These are phyloP conservation scores for Fusarium sacchari DNA, from an alignment of 2,329 filamentous ascomycete species.

Conservation along the genomic window DNA sequence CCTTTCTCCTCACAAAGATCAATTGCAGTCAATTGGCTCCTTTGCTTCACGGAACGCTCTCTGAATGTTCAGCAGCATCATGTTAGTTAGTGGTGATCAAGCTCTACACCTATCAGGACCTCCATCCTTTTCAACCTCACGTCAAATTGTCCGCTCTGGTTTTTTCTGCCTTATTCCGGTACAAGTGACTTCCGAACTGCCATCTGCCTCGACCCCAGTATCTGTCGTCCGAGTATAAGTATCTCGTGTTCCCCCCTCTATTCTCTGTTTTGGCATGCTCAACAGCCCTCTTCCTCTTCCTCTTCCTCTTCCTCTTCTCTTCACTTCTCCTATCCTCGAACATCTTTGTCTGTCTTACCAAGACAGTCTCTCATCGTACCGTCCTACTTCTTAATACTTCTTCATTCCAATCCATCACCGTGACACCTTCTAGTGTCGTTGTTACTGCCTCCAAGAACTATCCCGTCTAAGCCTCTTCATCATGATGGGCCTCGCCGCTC, in stretches of 20 bases:
- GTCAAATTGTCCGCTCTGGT: not conserved
- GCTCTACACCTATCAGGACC: not conserved
- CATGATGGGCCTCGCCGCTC: not conserved
- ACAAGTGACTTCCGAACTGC: slow-evolving; percentile 10
- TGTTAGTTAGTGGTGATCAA: not conserved
- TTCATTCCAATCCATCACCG: not conserved
- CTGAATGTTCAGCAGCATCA: not conserved
- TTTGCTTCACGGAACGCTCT: not conserved
- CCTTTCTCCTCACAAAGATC: not conserved
- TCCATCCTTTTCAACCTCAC: not conserved
- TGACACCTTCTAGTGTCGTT: not conserved
- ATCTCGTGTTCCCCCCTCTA: slow-evolving; percentile 30
- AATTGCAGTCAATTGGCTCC: not conserved
- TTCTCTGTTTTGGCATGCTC: slow-evolving; percentile 18
- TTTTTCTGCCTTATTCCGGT: slow-evolving; percentile 10
- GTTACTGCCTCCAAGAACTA: not conserved
- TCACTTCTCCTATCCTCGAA: not conserved
- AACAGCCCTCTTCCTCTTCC: not conserved
- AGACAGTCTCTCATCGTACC: not conserved
- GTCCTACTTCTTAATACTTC: not conserved
- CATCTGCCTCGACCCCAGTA: slow-evolving; percentile 1
- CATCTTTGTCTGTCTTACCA: not conserved
- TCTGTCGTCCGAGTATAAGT: slow-evolving; percentile 37
- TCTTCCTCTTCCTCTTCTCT: not conserved
- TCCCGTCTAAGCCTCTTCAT: not conserved